phyloP scores from a whole-genome alignment of 495 filamentous ascomycete genomes.

The Penicillium simplicissimum region DNA sequence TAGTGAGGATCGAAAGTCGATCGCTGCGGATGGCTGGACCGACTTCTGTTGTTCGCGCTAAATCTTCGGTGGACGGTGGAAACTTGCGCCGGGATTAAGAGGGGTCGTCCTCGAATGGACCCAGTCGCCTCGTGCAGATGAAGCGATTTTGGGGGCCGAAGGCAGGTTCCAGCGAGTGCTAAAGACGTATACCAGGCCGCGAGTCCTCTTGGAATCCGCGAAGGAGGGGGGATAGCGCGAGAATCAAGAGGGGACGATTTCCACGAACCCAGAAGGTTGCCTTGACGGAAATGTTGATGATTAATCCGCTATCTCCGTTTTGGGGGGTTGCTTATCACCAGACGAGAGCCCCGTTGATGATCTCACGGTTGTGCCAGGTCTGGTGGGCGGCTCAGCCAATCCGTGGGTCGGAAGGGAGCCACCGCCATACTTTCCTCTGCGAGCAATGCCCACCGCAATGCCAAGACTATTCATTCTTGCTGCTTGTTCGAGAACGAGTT shows the following conservation, averaged over 20 bases:
- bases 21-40: not conserved
- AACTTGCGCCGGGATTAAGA: constrained; percentile 5
- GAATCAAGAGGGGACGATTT: not conserved
- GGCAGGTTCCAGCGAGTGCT: not conserved
- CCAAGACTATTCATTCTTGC: not conserved
- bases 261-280: not conserved
- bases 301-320: constrained; percentile 25
- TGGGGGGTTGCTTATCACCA: constrained; percentile 17
- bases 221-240: not conserved
- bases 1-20: not conserved
- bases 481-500: not conserved
- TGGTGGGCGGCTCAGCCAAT: not conserved
- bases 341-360: too few species aligned
- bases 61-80: not conserved
- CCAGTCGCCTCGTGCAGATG: not conserved
- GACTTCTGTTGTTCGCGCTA: not conserved
- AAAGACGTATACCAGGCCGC: not conserved
- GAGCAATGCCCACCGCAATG: not conserved
- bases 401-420: not conserved
- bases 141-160: not conserved
- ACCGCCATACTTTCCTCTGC: not conserved
- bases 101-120: not conserved
- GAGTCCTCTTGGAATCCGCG: not conserved
- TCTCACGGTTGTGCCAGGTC: constrained; percentile 1
- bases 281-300: constrained; percentile 10